Conservation (phyloP, 768 basidiomycete species). For the Lactarius akahatsu region DNA sequence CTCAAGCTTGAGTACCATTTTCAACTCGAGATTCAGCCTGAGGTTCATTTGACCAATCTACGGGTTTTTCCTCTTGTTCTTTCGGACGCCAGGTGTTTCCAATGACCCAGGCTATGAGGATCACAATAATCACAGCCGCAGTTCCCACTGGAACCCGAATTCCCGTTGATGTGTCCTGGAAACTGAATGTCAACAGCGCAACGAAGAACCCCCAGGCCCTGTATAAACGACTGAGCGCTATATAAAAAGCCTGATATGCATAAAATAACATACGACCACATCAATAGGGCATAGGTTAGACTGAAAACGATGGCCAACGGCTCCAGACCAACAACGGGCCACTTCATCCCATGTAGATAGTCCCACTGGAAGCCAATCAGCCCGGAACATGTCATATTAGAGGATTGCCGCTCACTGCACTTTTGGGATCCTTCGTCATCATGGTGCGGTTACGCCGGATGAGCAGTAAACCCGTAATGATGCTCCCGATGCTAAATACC, state of each 20-base stretch:
- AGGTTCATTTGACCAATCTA: neutral
- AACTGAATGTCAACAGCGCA: conserved; percentile 34
- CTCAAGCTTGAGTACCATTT: neutral
- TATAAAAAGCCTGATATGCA: no score
- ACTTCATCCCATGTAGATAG: conserved; percentile 32
- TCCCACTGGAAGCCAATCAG: conserved; percentile 27
- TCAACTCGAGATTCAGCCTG: no score
- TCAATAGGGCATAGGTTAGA: no score
- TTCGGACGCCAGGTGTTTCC: conserved; percentile 6
- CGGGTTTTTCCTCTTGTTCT: neutral
- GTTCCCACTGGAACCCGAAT: conserved; percentile 6
- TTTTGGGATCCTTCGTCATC: conserved; percentile 35
- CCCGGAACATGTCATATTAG: conserved; percentile 8
- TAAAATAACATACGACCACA: no score
- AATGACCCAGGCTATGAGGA: conserved; percentile 16
- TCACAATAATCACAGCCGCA: neutral
- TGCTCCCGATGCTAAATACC: conserved; percentile 29
- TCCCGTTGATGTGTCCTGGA: neutral
- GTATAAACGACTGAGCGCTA: no score
- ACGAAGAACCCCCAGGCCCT: conserved; percentile 35
- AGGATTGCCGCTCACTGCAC: conserved; percentile 20
- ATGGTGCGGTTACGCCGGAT: conserved; percentile 46
- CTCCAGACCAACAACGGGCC: conserved; percentile 39
- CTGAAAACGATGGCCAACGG: no score
- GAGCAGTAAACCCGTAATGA: conserved; percentile 48